Evolutionary conservation across 768 basidiomycete genomes (phyloP).

Genomic region (Russula vinacea): DNA sequence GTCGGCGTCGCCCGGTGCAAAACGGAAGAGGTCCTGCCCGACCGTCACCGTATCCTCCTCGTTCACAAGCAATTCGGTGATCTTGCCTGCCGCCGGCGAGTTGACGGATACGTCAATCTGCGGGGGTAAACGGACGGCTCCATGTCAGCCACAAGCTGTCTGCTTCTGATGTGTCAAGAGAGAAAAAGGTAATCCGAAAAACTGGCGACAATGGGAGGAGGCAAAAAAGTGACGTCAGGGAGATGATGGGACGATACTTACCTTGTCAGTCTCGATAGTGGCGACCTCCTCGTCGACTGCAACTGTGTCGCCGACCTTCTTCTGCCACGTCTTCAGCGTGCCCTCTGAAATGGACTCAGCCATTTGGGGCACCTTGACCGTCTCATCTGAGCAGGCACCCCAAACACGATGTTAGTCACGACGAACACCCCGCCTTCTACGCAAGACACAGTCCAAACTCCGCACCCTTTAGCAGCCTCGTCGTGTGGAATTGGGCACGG

Average conservation of each 20-base stretch:
- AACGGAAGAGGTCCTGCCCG: slow-evolving; percentile 89
- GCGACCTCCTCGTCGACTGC: slow-evolving; percentile 93
- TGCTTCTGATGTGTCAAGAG: not conserved
- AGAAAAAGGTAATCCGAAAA: slow-evolving; percentile 5
- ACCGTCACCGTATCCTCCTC: slow-evolving; percentile 95
- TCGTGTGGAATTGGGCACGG: slow-evolving; percentile 65
- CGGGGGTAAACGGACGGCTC: not conserved
- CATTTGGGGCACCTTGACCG: slow-evolving; percentile 95
- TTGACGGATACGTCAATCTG: slow-evolving; percentile 98
- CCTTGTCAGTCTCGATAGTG: slow-evolving; percentile 99
- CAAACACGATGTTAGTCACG: slow-evolving; percentile 12
- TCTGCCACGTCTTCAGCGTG: slow-evolving; percentile 90
- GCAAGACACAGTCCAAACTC: slow-evolving; percentile 12
- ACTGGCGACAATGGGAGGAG: not conserved
- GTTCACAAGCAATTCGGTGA: slow-evolving; percentile 78
- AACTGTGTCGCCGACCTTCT: slow-evolving; percentile 89
- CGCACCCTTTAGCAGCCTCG: slow-evolving; percentile 66
- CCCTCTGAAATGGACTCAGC: slow-evolving; percentile 98
- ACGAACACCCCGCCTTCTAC: slow-evolving; percentile 8
- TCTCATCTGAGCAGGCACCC: slow-evolving; percentile 56
- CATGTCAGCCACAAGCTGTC: not conserved
- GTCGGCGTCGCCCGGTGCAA: slow-evolving; percentile 65
- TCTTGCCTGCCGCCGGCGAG: slow-evolving; percentile 82
- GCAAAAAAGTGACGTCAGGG: not conserved
- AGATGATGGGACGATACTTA: slow-evolving; percentile 35